A percentile compares a stretch with the other conserved stretches of the same genome.
These are phyloP conservation scores for Rubus parviflorus DNA, from an alignment of 306 rosid genomes.

Conservation along the genomic window DNA sequence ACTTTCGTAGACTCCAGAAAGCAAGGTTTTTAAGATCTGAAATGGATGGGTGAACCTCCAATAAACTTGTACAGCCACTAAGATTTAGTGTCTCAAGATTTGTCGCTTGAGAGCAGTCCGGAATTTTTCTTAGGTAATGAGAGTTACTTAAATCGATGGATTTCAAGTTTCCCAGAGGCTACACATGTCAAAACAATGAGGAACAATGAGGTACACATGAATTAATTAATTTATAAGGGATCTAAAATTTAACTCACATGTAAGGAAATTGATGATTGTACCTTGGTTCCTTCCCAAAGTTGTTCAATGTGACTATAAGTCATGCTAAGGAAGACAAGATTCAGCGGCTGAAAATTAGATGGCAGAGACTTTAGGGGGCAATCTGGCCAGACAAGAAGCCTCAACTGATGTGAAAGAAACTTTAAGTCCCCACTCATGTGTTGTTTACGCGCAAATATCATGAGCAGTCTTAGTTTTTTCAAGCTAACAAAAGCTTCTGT, in stretches of 20 bases:
- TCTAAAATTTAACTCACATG: background rate
- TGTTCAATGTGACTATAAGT: background rate
- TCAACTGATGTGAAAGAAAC: slow-evolving; percentile 9
- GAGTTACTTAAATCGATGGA: background rate
- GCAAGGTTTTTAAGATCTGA: background rate
- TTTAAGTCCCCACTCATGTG: too few relatives aligned
- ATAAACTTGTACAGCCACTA: background rate
- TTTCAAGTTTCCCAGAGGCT: slow-evolving; percentile 8
- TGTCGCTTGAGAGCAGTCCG: slow-evolving; percentile 11
- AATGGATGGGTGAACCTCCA: slow-evolving; percentile 12
- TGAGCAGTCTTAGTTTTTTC: too few relatives aligned
- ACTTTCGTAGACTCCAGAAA: background rate
- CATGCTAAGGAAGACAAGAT: slow-evolving; percentile 28
- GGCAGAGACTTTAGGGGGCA: too few relatives aligned
- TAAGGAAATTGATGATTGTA: background rate
- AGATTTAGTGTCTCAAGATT: slow-evolving; percentile 12
- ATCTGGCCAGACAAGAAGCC: slow-evolving; percentile 24
- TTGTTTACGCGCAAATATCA: too few relatives aligned
- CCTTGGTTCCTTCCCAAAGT: slow-evolving; percentile 4
- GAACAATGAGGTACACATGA: background rate
- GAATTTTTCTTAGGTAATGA: background rate
- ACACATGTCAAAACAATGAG: background rate
- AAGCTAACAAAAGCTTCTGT: too few relatives aligned
- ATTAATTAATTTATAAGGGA: background rate
- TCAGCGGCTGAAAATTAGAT: background rate